Conservation (phyloP, 192 early-diverging fungal genomes). For the Backusella westeae region DNA sequence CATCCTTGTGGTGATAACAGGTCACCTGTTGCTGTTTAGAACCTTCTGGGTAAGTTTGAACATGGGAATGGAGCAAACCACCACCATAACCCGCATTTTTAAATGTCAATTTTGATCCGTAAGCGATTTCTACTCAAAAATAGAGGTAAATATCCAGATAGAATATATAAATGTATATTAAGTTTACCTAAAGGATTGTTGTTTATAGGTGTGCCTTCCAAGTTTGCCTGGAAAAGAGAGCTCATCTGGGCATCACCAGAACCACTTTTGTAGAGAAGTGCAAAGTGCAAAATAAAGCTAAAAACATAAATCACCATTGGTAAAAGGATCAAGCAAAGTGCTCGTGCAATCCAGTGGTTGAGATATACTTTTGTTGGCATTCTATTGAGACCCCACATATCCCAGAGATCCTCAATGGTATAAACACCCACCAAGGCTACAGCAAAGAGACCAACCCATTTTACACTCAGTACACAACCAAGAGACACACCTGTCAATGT, state of each 20-base stretch:
- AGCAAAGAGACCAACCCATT: conserved; percentile 97
- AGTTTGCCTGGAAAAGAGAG: conserved; percentile 88
- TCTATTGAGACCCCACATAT: conserved; percentile 71
- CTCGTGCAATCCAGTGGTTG: conserved; percentile 83
- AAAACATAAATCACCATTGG: conserved; percentile 83
- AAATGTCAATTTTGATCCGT: conserved; percentile 84
- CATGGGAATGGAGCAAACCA: conserved; percentile 93
- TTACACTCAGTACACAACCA: conserved; percentile 80
- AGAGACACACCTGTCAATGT: conserved; percentile 79
- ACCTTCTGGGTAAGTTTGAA: conserved; percentile 78
- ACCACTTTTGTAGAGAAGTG: conserved; percentile 76
- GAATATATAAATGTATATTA: not conserved
- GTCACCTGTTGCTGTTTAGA: conserved; percentile 98
- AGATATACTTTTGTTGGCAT: conserved; percentile 61
- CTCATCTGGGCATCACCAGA: conserved; percentile 93
- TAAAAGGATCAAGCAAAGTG: conserved; percentile 75
- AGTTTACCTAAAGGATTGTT: conserved; percentile 78
- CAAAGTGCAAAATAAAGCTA: conserved; percentile 87
- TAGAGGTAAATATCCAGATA: not conserved
- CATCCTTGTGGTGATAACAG: conserved; percentile 90
- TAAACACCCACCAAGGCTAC: conserved; percentile 89
- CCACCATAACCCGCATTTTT: conserved; percentile 82
- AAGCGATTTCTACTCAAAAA: conserved; percentile 72
- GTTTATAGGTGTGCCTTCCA: conserved; percentile 76
- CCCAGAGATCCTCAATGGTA: conserved; percentile 91